phyloP scores from a whole-genome alignment of 2,329 filamentous ascomycete genomes.

The Curvularia hawaiiensis region DNA sequence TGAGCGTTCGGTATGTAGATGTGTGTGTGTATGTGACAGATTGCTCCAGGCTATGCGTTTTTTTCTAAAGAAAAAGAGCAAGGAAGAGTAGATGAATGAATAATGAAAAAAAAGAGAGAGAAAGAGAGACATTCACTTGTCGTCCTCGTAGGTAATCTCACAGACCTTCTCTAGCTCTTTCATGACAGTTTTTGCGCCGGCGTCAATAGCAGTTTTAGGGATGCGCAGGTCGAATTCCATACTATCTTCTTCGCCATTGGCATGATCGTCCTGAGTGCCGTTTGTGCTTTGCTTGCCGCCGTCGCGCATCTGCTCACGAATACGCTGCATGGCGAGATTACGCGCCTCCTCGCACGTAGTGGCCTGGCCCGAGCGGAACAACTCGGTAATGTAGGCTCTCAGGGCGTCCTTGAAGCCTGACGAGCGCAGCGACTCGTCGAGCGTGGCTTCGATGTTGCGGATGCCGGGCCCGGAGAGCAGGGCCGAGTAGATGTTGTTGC shows the following conservation, averaged over 20 bases:
- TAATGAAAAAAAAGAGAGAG: background rate
- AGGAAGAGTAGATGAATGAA: background rate
- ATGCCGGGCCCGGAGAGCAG: conserved; percentile 58
- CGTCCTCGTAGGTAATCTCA: conserved; percentile 39
- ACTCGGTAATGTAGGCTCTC: conserved; percentile 58
- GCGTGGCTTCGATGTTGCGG: conserved; percentile 59
- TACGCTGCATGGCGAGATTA: conserved; percentile 55
- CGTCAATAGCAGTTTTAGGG: conserved; percentile 55
- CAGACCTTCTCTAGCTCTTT: conserved; percentile 59
- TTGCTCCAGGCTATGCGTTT: background rate
- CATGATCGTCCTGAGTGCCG: conserved; percentile 3
- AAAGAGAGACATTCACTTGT: conserved; percentile 13
- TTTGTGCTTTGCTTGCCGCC: conserved; percentile 32
- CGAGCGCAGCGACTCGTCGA: conserved; percentile 61
- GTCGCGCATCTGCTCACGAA: conserved; percentile 32
- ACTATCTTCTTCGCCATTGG: conserved; percentile 32
- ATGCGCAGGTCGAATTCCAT: conserved; percentile 52
- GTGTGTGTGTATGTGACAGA: background rate
- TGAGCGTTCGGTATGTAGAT: no score
- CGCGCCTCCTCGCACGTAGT: conserved; percentile 63
- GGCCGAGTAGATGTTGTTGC: conserved; percentile 51
- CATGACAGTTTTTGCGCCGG: conserved; percentile 58
- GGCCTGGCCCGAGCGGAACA: conserved; percentile 63
- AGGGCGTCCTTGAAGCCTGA: conserved; percentile 65
- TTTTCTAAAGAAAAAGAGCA: background rate